A percentile compares a stretch with the other conserved stretches of the same genome.
phyloP scores from a whole-genome alignment of 106 monocot genomes.

The Chionographis japonica region DNA sequence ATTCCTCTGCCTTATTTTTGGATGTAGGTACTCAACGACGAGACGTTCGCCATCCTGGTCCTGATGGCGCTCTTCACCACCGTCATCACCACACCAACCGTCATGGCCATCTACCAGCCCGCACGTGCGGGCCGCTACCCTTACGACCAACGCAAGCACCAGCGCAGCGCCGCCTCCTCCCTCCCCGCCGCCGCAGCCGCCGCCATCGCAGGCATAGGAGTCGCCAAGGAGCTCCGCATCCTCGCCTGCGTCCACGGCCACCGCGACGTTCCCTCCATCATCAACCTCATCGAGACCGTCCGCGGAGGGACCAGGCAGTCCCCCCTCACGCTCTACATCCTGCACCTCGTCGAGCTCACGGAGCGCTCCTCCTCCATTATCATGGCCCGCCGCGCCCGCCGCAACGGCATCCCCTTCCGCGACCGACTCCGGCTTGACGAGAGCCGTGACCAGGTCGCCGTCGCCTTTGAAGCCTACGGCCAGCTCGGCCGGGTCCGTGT shows the following conservation, averaged over 20 bases:
- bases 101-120: slow-evolving; percentile 83
- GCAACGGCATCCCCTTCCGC: slow-evolving; percentile 28
- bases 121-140: slow-evolving; percentile 29
- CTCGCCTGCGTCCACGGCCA: slow-evolving; percentile 62
- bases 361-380: slow-evolving; percentile 38
- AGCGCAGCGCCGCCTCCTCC: slow-evolving; percentile 18
- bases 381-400: slow-evolving; percentile 27
- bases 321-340: slow-evolving; percentile 32
- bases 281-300: slow-evolving; percentile 77
- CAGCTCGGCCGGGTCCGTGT: slow-evolving; percentile 9
- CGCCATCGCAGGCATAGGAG: neutral
- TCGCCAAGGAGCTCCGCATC: slow-evolving; percentile 57
- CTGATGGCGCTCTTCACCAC: slow-evolving; percentile 93
- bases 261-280: slow-evolving; percentile 59
- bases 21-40: slow-evolving; percentile 67
- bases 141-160: slow-evolving; percentile 41
- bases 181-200: slow-evolving; percentile 7
- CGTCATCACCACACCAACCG: slow-evolving; percentile 75
- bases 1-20: neutral
- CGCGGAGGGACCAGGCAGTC: slow-evolving; percentile 36
- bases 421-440: neutral
- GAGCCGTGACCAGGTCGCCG: neutral
- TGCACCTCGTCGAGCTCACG: slow-evolving; percentile 53
- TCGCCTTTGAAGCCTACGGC: slow-evolving; percentile 12
- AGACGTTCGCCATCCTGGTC: slow-evolving; percentile 75